Evolutionary conservation across 306 rosid species (phyloP), one percentile per base, ranked within the genome.

Genomic region (Corylus heterophylla): DNA sequence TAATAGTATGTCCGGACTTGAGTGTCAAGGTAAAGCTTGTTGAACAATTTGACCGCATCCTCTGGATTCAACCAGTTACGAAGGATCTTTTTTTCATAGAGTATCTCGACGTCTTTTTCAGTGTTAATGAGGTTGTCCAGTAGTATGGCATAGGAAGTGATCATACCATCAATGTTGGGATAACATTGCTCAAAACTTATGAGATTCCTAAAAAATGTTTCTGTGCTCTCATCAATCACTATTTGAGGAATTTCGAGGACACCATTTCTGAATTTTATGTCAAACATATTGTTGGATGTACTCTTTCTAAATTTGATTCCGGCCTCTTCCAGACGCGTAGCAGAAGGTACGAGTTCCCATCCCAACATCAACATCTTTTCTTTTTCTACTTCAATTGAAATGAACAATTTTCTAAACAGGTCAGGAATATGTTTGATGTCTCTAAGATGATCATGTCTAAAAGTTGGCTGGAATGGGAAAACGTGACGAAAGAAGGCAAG

Each of bases 131-230:
- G 82, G 49, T 74, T 78, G 54, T 78, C 79, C 50, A 78, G 25
- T 25, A 83, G 51, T 12, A 83, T 16, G 1, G 76, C 79, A 4
- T 78, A 83, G 9, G 86, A 83, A 11, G 80, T 83, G 59, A 83
- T 47, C 29, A 2, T 56, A 12, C 35, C 37, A 1, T 0, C 14
- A 14, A 7, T 1, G 31, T 58, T 12, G 9, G 68, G 71, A 22
- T 55, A 58, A 17, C 75, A 83, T 59, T 79, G 80, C 18, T 83
- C 76, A 11, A 3, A 69, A 9, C 59, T 54, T 2, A 78, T 70
- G 8, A 78, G 71, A 67, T 78, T 78, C 71, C 71, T 22, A 2
- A 83, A 59, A 20, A 75, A 20, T 0, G 80, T 48, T 31, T 39
- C 71, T 1, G 78, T 83, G 6, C 51, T 79, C 50, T 83, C 81